These are phyloP conservation scores for Bombardia bombarda DNA, from an alignment of 495 filamentous ascomycete species.

Conservation along the genomic window DNA sequence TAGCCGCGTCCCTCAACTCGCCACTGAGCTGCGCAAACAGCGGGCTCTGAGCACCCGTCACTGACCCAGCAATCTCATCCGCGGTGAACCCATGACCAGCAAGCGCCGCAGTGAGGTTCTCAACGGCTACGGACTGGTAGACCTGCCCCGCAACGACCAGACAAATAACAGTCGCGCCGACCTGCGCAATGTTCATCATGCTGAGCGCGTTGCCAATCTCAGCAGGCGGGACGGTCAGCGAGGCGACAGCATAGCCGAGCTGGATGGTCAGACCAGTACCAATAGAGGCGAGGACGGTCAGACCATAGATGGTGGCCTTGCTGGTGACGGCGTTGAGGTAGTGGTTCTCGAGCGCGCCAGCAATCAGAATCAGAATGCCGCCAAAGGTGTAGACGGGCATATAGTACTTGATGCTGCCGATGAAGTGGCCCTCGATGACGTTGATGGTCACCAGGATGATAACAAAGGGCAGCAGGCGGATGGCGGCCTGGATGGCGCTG, in stretches of 20 bases:
- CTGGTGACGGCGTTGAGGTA: slow-evolving; percentile 27
- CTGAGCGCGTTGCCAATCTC: slow-evolving; percentile 38
- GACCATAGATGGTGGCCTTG: slow-evolving; percentile 44
- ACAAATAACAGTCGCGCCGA: slow-evolving; percentile 42
- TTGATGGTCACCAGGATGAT: slow-evolving; percentile 38
- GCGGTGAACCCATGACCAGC: slow-evolving; percentile 21
- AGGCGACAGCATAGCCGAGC: slow-evolving; percentile 46
- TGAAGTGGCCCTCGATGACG: slow-evolving; percentile 42
- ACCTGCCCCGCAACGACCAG: slow-evolving; percentile 51
- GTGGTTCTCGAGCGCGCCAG: slow-evolving; percentile 43
- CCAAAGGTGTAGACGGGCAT: slow-evolving; percentile 50
- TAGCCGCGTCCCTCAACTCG: slow-evolving; percentile 26
- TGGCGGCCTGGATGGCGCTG: slow-evolving; percentile 39
- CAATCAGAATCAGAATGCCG: slow-evolving; percentile 40
- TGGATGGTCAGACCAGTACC: slow-evolving; percentile 47
- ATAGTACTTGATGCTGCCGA: slow-evolving; percentile 46
- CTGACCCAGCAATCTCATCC: slow-evolving; percentile 35
- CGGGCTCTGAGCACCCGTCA: slow-evolving; percentile 37
- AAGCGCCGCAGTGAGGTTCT: slow-evolving; percentile 25
- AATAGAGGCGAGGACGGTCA: slow-evolving; percentile 42
- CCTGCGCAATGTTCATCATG: slow-evolving; percentile 48
- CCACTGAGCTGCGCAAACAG: slow-evolving; percentile 30
- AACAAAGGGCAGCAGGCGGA: slow-evolving; percentile 53
- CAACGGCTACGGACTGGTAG: slow-evolving; percentile 40
- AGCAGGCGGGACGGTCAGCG: slow-evolving; percentile 33